Base-by-base conservation (phyloP, 805 yeast genomes). In the Scheffersomyces stipitis region DNA sequence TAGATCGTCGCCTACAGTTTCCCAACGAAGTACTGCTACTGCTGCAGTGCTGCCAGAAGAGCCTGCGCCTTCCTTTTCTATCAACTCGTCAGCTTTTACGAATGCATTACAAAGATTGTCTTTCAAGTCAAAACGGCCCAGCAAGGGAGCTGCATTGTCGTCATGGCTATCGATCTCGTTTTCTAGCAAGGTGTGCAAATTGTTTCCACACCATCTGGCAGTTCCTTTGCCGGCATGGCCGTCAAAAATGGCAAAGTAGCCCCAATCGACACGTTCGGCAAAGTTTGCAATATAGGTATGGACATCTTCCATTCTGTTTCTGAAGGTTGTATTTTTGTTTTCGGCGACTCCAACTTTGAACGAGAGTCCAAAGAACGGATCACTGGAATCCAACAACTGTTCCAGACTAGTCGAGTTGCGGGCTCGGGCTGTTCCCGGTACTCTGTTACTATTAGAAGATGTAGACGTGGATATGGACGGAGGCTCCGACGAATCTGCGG, bases 171-270 rank as follows among this genome's bases (percentile, higher is more conserved):
- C 42, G 16, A 88, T 72, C 36, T 72, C 75, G 36, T 74, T 74
- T 47, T 82, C 88, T 30, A 86, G 57, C 20, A 84, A 62, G 16
- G 80, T 67, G 56, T 91, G 97, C 39, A 91, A 60, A 51, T 85
- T 80, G 44, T 86, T 81, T 0, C 96, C 95, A 66, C 97, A 89
- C 95, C 96, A 90, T 51, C 91, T 78, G 1, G 99, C 95, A 6
- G 95, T 83, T 48, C 81, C 87, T 37, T 80, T 80, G 15, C 99
- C 99, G 2, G 98, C 98, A 64, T 91, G 99, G 8, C 99, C 99
- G 62, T 91, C 99, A 62, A 89, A 91, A 1, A 91, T 75, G 13
- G 95, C 98, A 73, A 91, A 89, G 57, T 86, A 91, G 2, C 96
- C 98, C 84, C 96, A 85, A 58, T 89, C 96, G 20, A 84, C 67